Evolutionary conservation across 257 asterid genomes (phyloP), one percentile per base, ranked within the genome.

Genomic region (Phtheirospermum japonicum): DNA sequence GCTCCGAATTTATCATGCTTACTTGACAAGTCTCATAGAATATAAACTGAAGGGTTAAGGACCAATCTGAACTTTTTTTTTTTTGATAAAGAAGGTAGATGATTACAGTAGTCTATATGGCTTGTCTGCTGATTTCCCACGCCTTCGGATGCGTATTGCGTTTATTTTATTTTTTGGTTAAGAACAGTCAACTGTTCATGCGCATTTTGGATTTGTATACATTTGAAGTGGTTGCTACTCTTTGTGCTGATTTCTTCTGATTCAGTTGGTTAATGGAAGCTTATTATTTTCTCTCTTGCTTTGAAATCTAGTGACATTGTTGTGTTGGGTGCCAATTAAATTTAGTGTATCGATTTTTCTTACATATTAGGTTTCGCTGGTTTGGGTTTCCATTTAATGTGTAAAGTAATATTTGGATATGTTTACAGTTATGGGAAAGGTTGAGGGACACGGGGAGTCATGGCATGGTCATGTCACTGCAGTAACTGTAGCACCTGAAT

Each of bases 381-480:
- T 26, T 19, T 63, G 9, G 9, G 11, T 30, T 9, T 57, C n/a
- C n/a, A n/a, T 6, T 63, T 68, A 18, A 42, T 37, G 20, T 42
- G 55, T 60, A 65, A 45, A 48, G 20, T 51, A 23, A 59, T 64
- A 16, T 19, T 64, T 64, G 40, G 12, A 57, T 50, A 42, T 68
- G 34, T 40, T 26, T 75, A 53, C 84, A 89, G 99, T 93, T 65
- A 89, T 89, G 99, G 99, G 97, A 17, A 93, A 93, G 75, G 96
- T 87, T 58, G 99, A 89, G 84, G 99, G 97, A 37, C 96, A 85
- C 79, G 97, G 97, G 45, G 99, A 93, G 78, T 89, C 96, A 46
- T 93, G 99, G 99, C 97, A 89, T 62, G 97, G 97, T 39, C 99
- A 85, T 68, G 99, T 93, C 71, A 89, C 96, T 55, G 97, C 99